Base-by-base conservation (phyloP, 108 stramenopile species). In the Pseudonitzschia multistriata region DNA sequence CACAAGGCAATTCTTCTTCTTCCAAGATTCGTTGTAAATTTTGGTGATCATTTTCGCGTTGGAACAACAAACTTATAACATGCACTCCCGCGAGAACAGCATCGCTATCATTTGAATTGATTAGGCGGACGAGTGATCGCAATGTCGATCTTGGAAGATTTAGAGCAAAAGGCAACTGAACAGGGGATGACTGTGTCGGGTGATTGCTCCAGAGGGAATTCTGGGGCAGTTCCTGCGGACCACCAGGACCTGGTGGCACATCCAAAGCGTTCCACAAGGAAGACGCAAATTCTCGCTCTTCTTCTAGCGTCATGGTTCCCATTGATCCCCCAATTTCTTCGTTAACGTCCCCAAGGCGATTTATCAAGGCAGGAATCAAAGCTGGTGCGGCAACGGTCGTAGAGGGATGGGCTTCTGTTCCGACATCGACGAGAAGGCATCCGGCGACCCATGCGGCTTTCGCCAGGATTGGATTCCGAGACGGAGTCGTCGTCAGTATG, bases 381-480 rank as follows among this genome's bases (percentile, higher is more conserved):
- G 30, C 37, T 24, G 79, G 70, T 3, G 74, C 64, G 11, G 74
- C 79, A 11, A 66, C 22, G 4, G 30, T 72, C 11, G 74, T 76
- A 5, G 79, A 69, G 0, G 79, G 74, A 62, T 80, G 79, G 39
- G 61, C 40, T 7, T 60, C 68, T 3, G 62, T 34, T 7, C 79
- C 57, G 27, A 74, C 69, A 61, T 80, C 79, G 21, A 53, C 29
- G 36, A 80, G 56, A 21, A 80, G 47, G 34, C 74, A 72, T 66
- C 79, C 79, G 17, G 66, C 64, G 14, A 76, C 31, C 79, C 79
- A 80, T 17, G 69, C 69, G 21, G 53, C 56, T 49, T 70, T 39
- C 42, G 29, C 27, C 63, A 64, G 47, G 21, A 47, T 5, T 17
- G 39, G 39, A 28, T 64, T 29, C 42, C 63, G 63, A 25, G 63